These are phyloP conservation scores for Cyclostephanos tholiformis DNA, from an alignment of 108 stramenopile genomes.

Conservation along the genomic window DNA sequence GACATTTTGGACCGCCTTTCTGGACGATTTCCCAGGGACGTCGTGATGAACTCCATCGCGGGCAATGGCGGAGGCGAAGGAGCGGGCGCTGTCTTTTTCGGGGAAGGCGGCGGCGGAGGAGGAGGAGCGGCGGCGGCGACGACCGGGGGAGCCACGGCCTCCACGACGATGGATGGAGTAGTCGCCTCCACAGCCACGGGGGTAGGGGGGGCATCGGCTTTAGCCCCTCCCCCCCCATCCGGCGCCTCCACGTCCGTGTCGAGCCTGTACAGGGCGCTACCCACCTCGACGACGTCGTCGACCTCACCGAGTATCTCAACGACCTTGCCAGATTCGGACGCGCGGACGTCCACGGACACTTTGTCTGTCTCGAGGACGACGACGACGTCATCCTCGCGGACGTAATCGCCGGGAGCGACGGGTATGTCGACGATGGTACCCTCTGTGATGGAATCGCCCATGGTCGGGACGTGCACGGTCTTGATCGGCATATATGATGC, in stretches of 20 bases:
- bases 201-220: constrained; percentile 13
- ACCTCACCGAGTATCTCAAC: constrained; percentile 91
- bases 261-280: constrained; percentile 85
- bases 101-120: constrained; percentile 37
- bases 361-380: constrained; percentile 98
- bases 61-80: constrained; percentile 56
- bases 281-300: constrained; percentile 97
- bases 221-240: constrained; percentile 44
- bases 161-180: constrained; percentile 40
- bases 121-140: constrained; percentile 34
- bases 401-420: constrained; percentile 82
- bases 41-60: constrained; percentile 47
- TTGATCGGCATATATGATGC: constrained; percentile 63
- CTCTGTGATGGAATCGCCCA: constrained; percentile 98
- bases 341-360: constrained; percentile 91
- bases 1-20: constrained; percentile 99
- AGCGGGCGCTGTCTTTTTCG: constrained; percentile 51
- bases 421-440: constrained; percentile 96
- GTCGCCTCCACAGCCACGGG: constrained; percentile 50
- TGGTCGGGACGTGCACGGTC: constrained; percentile 82
- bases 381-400: constrained; percentile 82
- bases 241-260: constrained; percentile 84
- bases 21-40: constrained; percentile 70
- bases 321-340: constrained; percentile 83
- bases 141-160: constrained; percentile 51